Percentiles rank a stretch among this genome's conserved stretches.
phyloP scores from a whole-genome alignment of 768 basidiomycete species.

The Tephrocybe rancida region DNA sequence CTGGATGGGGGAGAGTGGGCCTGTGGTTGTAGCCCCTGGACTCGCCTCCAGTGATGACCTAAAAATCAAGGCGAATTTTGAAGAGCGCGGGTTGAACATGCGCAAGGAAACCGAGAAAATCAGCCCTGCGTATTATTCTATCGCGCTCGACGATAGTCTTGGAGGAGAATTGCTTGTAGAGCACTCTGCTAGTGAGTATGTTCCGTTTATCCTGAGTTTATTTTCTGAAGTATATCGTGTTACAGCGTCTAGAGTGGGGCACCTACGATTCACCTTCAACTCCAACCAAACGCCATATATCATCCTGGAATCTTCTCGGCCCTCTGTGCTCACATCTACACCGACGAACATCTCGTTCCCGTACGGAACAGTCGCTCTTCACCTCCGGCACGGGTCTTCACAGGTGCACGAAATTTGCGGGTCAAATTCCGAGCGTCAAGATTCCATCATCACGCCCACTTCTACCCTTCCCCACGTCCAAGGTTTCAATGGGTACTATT shows the following conservation, averaged over 20 bases:
- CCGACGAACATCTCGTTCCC: slow-evolving; percentile 54
- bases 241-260: slow-evolving; percentile 74
- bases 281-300: slow-evolving; percentile 50
- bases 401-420: slow-evolving; percentile 56
- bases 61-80: slow-evolving; percentile 52
- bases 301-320: slow-evolving; percentile 67
- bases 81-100: slow-evolving; percentile 58
- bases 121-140: slow-evolving; percentile 57
- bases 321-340: slow-evolving; percentile 58
- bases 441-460: slow-evolving; percentile 65
- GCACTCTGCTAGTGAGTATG: slow-evolving; percentile 60
- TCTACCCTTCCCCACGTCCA: slow-evolving; percentile 38
- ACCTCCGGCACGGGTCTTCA: slow-evolving; percentile 24
- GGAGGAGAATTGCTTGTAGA: slow-evolving; percentile 57
- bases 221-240: background rate
- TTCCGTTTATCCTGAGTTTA: background rate
- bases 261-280: slow-evolving; percentile 69
- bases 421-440: slow-evolving; percentile 68
- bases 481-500: slow-evolving; percentile 59
- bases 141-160: slow-evolving; percentile 53
- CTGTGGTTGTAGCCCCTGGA: slow-evolving; percentile 64
- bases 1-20: slow-evolving; percentile 85
- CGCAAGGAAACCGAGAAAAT: slow-evolving; percentile 54
- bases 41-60: slow-evolving; percentile 28
- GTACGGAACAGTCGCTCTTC: slow-evolving; percentile 49